These are phyloP conservation scores for Dothideomycetes sp. DNA, from an alignment of 2,329 filamentous ascomycete species.

Conservation along the genomic window DNA sequence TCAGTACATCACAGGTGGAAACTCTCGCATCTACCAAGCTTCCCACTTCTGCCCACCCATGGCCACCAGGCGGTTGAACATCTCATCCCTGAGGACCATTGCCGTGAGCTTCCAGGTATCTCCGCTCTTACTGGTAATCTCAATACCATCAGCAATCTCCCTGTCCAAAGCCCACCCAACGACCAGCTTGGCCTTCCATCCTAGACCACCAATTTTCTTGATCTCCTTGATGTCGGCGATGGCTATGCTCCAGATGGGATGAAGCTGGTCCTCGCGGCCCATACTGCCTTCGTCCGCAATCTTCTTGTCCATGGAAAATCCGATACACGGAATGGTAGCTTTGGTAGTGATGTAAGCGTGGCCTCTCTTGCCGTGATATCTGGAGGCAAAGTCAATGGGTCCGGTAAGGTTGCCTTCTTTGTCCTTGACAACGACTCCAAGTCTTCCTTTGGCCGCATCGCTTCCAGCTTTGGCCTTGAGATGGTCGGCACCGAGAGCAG, in stretches of 20 bases:
- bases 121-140: constrained; percentile 50
- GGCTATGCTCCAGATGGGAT: constrained; percentile 58
- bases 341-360: constrained; percentile 59
- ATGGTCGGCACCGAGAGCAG: constrained; percentile 59
- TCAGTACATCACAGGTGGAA: too few relatives aligned
- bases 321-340: constrained; percentile 56
- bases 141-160: constrained; percentile 64
- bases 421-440: constrained; percentile 54
- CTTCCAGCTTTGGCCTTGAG: constrained; percentile 55
- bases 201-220: constrained; percentile 69
- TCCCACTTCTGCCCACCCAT: constrained; percentile 81
- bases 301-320: constrained; percentile 47
- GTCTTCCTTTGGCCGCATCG: constrained; percentile 54
- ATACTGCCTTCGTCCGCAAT: constrained; percentile 29
- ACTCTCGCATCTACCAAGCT: constrained; percentile 53
- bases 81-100: constrained; percentile 58
- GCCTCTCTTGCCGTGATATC: constrained; percentile 61
- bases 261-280: constrained; percentile 36
- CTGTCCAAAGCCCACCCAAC: constrained; percentile 68
- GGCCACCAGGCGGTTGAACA: constrained; percentile 69
- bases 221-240: constrained; percentile 62
- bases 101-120: constrained; percentile 56
- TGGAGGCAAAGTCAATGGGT: constrained; percentile 64
- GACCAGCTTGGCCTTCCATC: constrained; percentile 75
- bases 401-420: constrained; percentile 41